A percentile compares a stretch with the other conserved stretches of the same genome.
These are phyloP conservation scores for Flagelloscypha sp. DNA, from an alignment of 768 basidiomycete species.

Conservation along the genomic window DNA sequence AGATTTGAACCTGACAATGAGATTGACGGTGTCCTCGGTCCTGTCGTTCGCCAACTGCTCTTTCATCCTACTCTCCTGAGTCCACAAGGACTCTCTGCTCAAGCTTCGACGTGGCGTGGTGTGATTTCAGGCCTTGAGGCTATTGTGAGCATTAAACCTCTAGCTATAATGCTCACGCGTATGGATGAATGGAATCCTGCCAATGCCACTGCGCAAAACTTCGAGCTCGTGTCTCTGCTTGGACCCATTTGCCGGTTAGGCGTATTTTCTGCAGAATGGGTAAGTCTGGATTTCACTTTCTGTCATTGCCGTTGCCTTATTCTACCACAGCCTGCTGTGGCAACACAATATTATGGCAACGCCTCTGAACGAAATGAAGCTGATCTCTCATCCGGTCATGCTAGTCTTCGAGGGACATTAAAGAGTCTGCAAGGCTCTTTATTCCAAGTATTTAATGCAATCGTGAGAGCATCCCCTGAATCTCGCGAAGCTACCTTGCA, in stretches of 20 bases:
- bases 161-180: conserved; percentile 73
- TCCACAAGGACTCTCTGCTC: conserved; percentile 62
- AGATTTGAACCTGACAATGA: conserved; percentile 79
- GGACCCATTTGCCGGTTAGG: conserved; percentile 81
- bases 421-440: conserved; percentile 79
- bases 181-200: conserved; percentile 68
- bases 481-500: conserved; percentile 75
- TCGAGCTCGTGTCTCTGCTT: conserved; percentile 63
- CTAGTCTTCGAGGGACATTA: conserved; percentile 79
- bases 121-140: conserved; percentile 75
- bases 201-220: conserved; percentile 45
- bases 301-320: conserved; percentile 6
- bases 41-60: conserved; percentile 53
- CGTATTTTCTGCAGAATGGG: conserved; percentile 87
- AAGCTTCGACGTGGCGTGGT: conserved; percentile 79
- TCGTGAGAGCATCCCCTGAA: conserved; percentile 77
- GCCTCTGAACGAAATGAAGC: conserved; percentile 63
- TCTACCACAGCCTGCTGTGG: conserved; percentile 56
- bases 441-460: conserved; percentile 80
- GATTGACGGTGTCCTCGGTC: conserved; percentile 70
- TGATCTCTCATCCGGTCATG: conserved; percentile 77
- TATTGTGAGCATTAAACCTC: conserved; percentile 71
- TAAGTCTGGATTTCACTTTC: conserved; percentile 26
- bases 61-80: conserved; percentile 58
- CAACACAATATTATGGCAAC: conserved; percentile 77